phyloP scores from a whole-genome alignment of 495 filamentous ascomycete genomes.

The Aspergillus campestris region DNA sequence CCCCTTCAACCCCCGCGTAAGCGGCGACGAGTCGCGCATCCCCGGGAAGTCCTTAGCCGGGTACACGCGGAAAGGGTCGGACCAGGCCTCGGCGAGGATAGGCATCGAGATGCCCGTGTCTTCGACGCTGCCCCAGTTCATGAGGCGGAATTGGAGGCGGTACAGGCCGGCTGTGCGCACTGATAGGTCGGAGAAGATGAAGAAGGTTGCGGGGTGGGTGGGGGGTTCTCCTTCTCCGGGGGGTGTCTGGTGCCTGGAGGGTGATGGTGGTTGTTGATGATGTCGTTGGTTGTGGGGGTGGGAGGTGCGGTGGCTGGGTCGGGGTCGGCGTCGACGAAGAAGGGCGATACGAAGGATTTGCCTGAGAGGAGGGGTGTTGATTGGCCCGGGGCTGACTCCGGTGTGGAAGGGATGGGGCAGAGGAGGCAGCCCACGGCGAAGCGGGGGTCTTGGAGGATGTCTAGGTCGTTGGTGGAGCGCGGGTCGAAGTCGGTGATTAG shows the following conservation, averaged over 20 bases:
- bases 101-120: slow-evolving; percentile 52
- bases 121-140: slow-evolving; percentile 49
- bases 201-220: slow-evolving; percentile 51
- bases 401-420: slow-evolving; percentile 36
- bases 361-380: slow-evolving; percentile 30
- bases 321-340: slow-evolving; percentile 33
- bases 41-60: slow-evolving; percentile 97
- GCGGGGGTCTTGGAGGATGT: slow-evolving; percentile 63
- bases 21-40: slow-evolving; percentile 55
- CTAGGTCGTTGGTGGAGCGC: slow-evolving; percentile 39
- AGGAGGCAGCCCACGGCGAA: slow-evolving; percentile 75
- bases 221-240: slow-evolving; percentile 26
- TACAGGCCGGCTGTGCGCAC: slow-evolving; percentile 81
- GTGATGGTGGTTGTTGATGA: slow-evolving; percentile 40
- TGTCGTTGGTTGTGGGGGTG: slow-evolving; percentile 53
- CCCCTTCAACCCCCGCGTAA: slow-evolving; percentile 33
- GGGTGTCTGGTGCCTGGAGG: not conserved
- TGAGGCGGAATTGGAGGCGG: slow-evolving; percentile 76
- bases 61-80: slow-evolving; percentile 77
- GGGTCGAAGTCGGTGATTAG: slow-evolving; percentile 57
- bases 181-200: slow-evolving; percentile 90
- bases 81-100: slow-evolving; percentile 60
- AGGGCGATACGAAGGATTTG: slow-evolving; percentile 36
- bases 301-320: slow-evolving; percentile 45
- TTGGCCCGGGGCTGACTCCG: slow-evolving; percentile 5